Evolutionary conservation across 2,329 filamentous ascomycete species (phyloP), one percentile per base, ranked within the genome.

Genomic region (Calonectria pauciramosa): DNA sequence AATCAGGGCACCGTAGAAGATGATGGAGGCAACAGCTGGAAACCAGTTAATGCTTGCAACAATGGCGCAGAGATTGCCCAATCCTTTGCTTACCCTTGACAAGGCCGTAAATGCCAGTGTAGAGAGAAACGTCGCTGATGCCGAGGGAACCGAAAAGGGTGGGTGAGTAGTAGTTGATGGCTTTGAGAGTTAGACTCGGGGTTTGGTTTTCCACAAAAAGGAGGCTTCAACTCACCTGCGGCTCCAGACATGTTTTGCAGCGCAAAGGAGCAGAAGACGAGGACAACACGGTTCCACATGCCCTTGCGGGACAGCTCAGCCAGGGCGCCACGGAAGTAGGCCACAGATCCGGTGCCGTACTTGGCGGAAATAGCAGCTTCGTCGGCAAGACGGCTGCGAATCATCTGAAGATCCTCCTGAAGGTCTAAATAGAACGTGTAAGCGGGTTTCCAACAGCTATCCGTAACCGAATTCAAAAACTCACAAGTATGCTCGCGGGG

Each of bases 91-190:
- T 63, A 80, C 79, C 79, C 78, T 87, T 87, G 41, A 87, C 85
- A 6, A 87, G 84, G 4, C 89, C 89, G 74, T 89, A 90, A 70
- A 90, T 87, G 3, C 89, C 89, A 0, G 89, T 90, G 7, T 88
- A 88, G 34, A 90, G 85, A 9, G 84, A 80, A 13, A 85, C 83
- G 38, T 86, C 85, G 8, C 83, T 84, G 32, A 90, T 87, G 0
- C 89, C 89, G 0, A 90, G 83, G 0, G 85, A 87, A 5, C 81
- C 80, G 49, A 87, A 87, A 7, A 87, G 80, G 14, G 84, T 85
- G 1, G 85, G 85, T 0, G 85, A 85, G 78, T 88, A 86, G 80
- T 87, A 87, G 81, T 87, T 86, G 71, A 87, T 87, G 14, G 86
- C 84, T 79, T 4, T 1, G n/a, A 3, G 20, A 20, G 38, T 81